phyloP scores from a whole-genome alignment of 495 filamentous ascomycete species.

The Xylaria longipes region DNA sequence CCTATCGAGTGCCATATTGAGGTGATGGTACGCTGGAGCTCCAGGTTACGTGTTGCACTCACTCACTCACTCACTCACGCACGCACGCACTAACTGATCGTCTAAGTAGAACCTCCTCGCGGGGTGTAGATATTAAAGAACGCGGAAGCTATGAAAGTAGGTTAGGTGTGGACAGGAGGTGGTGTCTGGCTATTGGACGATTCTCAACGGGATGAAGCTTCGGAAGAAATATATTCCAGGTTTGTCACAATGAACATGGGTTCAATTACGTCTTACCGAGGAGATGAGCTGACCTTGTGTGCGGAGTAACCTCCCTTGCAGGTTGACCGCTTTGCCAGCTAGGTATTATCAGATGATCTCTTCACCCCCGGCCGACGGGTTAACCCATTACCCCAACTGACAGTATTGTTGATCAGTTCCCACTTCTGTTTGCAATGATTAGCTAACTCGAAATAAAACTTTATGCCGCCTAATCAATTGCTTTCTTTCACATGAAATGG shows the following conservation, averaged over 20 bases:
- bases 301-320: neutral
- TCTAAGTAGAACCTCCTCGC: neutral
- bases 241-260: neutral
- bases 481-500: neutral
- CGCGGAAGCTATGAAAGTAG: neutral
- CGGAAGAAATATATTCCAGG: neutral
- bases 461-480: neutral
- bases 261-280: neutral
- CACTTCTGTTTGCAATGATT: neutral
- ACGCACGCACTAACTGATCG: too few relatives aligned
- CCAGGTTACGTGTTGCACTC: neutral
- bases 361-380: too few relatives aligned
- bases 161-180: neutral
- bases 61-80: neutral
- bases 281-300: neutral
- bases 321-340: neutral
- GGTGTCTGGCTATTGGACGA: neutral
- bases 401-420: neutral
- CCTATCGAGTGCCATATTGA: slow-evolving; percentile 19
- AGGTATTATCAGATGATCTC: too few relatives aligned
- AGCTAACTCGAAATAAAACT: neutral
- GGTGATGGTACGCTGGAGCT: neutral
- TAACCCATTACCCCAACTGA: too few relatives aligned
- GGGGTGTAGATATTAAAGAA: neutral
- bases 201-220: neutral